Conservation (phyloP, 2,329 filamentous ascomycete genomes). For the Zasmidium cellare region DNA sequence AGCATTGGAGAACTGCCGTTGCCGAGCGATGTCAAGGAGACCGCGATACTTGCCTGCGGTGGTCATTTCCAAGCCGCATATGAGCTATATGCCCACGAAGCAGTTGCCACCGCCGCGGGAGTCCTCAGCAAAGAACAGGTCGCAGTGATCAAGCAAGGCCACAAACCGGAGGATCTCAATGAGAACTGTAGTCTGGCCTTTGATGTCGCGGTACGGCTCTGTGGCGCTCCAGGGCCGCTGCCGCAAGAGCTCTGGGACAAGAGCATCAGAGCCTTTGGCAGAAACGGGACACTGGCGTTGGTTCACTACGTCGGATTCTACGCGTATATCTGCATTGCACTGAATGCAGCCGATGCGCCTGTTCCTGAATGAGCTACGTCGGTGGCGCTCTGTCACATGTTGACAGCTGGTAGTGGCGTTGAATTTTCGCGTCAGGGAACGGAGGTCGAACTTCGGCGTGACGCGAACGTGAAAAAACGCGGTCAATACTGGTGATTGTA, state of each 20-base stretch:
- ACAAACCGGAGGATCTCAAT: constrained; percentile 22
- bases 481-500: no score
- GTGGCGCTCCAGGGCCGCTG: constrained; percentile 20
- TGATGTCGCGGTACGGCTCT: constrained; percentile 24
- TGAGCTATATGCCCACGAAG: constrained; percentile 27
- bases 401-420: neutral
- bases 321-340: constrained; percentile 23
- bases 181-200: constrained; percentile 22
- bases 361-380: constrained; percentile 3
- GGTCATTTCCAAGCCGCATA: constrained; percentile 24
- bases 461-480: no score
- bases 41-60: constrained; percentile 25
- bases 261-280: constrained; percentile 21
- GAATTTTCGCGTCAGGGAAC: no score
- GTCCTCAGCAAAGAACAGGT: constrained; percentile 16
- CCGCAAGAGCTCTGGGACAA: constrained; percentile 20
- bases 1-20: constrained; percentile 17
- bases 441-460: no score
- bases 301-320: constrained; percentile 28
- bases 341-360: constrained; percentile 26
- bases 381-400: neutral
- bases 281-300: constrained; percentile 25
- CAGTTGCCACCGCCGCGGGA: constrained; percentile 18
- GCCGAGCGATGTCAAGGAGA: constrained; percentile 23
- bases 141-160: constrained; percentile 14